Conservation (phyloP, 768 basidiomycete genomes). For the Amanita rubescens region DNA sequence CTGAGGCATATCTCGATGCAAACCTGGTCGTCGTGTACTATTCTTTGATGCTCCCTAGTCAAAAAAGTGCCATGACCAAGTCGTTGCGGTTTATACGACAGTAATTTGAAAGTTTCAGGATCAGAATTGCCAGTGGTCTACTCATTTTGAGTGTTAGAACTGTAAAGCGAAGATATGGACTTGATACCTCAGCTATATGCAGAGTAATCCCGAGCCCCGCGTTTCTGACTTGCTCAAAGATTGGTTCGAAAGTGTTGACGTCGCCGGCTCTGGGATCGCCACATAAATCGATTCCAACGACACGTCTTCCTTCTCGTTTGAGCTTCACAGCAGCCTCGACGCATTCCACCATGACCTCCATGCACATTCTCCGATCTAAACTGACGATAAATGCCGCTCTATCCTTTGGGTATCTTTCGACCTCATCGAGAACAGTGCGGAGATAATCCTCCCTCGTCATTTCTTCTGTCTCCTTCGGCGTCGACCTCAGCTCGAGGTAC, state of each 20-base stretch:
- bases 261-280: slow-evolving; percentile 65
- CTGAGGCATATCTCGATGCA: slow-evolving; percentile 78
- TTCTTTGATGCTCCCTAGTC: slow-evolving; percentile 44
- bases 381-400: slow-evolving; percentile 63
- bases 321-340: slow-evolving; percentile 49
- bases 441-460: slow-evolving; percentile 63
- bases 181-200: slow-evolving; percentile 80
- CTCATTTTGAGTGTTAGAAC: background rate
- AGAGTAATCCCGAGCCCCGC: slow-evolving; percentile 68
- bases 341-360: slow-evolving; percentile 43
- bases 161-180: background rate
- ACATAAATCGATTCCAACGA: slow-evolving; percentile 78
- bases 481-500: slow-evolving; percentile 82
- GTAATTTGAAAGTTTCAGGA: slow-evolving; percentile 52
- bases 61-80: slow-evolving; percentile 82
- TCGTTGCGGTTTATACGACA: slow-evolving; percentile 57
- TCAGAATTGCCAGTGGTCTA: slow-evolving; percentile 42
- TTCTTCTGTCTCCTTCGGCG: slow-evolving; percentile 49
- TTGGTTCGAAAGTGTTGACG: slow-evolving; percentile 39
- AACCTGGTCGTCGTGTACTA: slow-evolving; percentile 46
- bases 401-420: slow-evolving; percentile 46
- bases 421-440: slow-evolving; percentile 53
- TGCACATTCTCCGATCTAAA: slow-evolving; percentile 64
- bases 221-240: slow-evolving; percentile 46
- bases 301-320: slow-evolving; percentile 45